phyloP scores from a whole-genome alignment of 345 rosid genomes.

The Trapa bicornis region DNA sequence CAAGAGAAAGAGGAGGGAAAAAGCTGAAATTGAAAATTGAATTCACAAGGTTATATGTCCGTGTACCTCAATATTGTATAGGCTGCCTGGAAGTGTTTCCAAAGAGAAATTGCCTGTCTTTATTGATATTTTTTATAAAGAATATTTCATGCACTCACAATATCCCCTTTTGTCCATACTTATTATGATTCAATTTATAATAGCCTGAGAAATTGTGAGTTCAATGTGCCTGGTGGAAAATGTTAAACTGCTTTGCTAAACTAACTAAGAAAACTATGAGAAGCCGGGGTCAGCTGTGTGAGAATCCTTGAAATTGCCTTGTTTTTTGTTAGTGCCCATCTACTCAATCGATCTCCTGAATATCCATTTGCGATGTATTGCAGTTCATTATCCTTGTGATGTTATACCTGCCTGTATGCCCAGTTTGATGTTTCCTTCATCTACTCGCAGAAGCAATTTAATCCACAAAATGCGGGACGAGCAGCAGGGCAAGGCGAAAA shows the following conservation, averaged over 20 bases:
- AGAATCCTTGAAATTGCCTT: background rate
- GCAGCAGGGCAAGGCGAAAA: constrained; percentile 14
- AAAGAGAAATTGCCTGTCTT: background rate
- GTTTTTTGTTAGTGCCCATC: background rate
- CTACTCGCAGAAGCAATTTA: constrained; percentile 68
- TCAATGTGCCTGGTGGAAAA: background rate
- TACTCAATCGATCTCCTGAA: background rate
- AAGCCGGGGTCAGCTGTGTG: too few relatives aligned
- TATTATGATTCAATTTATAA: background rate
- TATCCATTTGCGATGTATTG: background rate
- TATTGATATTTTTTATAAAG: too few relatives aligned
- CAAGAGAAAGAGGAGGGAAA: too few relatives aligned
- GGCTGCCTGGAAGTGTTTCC: background rate
- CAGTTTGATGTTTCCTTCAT: background rate
- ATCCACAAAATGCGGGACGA: constrained; percentile 28
- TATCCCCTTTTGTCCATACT: background rate
- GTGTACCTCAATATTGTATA: background rate
- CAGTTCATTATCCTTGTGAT: background rate
- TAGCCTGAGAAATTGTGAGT: background rate
- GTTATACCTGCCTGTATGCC: background rate
- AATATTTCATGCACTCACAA: background rate
- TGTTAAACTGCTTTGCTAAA: background rate
- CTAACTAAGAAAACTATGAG: background rate
- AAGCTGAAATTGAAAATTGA: background rate
- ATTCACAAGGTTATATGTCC: background rate